Conservation (phyloP, 179 eudicot genomes). For the Sideroxylon spinosum region DNA sequence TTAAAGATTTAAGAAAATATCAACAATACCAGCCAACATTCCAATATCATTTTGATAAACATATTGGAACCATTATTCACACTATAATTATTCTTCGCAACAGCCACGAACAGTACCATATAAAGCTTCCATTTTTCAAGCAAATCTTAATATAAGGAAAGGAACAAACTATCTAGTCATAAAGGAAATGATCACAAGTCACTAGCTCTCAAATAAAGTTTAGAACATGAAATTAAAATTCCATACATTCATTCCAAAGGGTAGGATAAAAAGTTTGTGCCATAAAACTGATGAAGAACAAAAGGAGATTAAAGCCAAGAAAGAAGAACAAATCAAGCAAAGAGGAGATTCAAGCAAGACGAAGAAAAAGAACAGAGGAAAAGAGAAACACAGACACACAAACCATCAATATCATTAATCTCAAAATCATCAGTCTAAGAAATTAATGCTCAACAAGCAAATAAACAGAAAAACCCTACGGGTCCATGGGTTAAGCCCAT, state of each 20-base stretch:
- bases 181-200: not conserved
- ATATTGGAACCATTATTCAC: no score
- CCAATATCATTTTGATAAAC: not conserved
- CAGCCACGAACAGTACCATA: not conserved
- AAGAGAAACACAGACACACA: no score
- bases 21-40: conserved; percentile 3
- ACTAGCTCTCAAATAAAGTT: not conserved
- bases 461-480: no score
- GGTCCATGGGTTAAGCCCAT: no score
- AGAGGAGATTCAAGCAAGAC: no score
- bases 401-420: no score
- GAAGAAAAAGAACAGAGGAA: no score
- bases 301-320: no score
- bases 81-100: not conserved
- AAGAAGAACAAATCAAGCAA: no score
- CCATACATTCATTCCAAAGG: not conserved
- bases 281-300: no score
- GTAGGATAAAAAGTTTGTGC: not conserved
- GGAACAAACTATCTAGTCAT: not conserved
- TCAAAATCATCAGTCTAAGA: no score
- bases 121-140: not conserved
- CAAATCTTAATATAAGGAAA: not conserved
- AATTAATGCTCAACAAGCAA: no score
- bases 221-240: conserved; percentile 1
- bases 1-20: conserved; percentile 15